phyloP scores from a whole-genome alignment of 2,329 filamentous ascomycete species.

The Cladosporium sp. region DNA sequence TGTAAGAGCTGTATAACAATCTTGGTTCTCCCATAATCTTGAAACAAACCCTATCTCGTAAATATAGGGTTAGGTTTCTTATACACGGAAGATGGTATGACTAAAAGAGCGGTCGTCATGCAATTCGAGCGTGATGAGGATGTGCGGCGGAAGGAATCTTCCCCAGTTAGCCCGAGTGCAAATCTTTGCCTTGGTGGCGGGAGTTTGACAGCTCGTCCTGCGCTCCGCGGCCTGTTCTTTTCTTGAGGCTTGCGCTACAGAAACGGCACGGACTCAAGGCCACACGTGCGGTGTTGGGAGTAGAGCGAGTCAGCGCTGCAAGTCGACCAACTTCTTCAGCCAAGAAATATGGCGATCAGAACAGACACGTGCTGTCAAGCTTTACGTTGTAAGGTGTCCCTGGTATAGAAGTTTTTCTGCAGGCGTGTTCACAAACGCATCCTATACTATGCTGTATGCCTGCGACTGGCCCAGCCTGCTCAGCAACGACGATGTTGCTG shows the following conservation, averaged over 20 bases:
- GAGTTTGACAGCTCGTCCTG: neutral
- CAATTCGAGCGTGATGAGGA: neutral
- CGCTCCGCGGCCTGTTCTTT: neutral
- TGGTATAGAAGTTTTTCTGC: neutral
- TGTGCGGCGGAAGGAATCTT: neutral
- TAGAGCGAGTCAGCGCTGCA: neutral
- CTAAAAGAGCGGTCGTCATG: neutral
- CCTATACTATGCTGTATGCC: neutral
- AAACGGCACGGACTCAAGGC: neutral
- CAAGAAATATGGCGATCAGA: neutral
- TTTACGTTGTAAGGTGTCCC: neutral
- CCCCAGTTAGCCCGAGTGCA: slow-evolving; percentile 1
- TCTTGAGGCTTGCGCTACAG: neutral
- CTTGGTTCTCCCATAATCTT: neutral
- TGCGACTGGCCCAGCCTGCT: neutral
- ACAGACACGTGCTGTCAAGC: neutral
- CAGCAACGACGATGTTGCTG: neutral
- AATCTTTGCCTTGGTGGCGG: slow-evolving; percentile 3
- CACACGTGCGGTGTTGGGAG: neutral
- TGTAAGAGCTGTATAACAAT: neutral
- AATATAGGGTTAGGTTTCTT: neutral
- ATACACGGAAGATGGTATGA: neutral
- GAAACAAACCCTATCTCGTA: neutral
- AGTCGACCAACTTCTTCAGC: neutral
- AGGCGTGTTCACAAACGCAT: neutral